Evolutionary conservation across 495 filamentous ascomycete species (phyloP), one percentile per base, ranked within the genome.

Genomic region (Cercophora sp.): DNA sequence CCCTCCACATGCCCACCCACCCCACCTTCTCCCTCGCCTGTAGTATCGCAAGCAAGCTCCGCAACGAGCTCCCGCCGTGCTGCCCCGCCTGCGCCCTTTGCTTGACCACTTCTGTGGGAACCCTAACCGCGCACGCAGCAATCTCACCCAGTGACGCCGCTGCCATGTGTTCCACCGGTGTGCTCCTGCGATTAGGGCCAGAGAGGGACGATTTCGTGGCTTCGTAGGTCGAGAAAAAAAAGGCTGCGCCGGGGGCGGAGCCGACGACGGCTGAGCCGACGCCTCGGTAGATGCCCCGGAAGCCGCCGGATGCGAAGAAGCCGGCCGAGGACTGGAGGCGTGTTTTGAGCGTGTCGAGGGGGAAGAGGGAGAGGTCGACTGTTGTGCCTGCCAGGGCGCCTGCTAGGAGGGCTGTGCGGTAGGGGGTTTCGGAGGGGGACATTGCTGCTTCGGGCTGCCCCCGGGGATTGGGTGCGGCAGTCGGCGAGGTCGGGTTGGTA

Each of bases 181-280:
- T 43, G 13, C 11, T 22, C 15, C 15, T 18, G 27, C 15, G 15
- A 42, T 19, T 8, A 1, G 31, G 19, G 4, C 32, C 31, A 52
- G 46, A 5, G 29, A 89, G 71, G 9, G 80, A 60, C 4, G 73
- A 59, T 65, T 96, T 97, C 35, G 86, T 75, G 44, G 80, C 73
- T 65, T 98, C 93, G 73, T 98, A 98, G 51, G 91, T 94, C 65
- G 89, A 87, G 81, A 98, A 98, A 81, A 98, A 98, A 57, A 96
- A 89, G 35, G 93, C 92, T 5, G 93, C 93, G n/a, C 90, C 91
- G 5, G 93, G 93, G 0, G 94, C 94, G 29, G 90, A 96, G n/a
- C 93, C 93, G 59, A 96, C 82, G 25, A 90, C 66, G 4, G 84
- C 85, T 32, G 74, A 79, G 25, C 85, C 85, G 11, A 89, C 74